Base-by-base conservation (phyloP, 148 eudicot species). In the Tetragonia tetragonoides region DNA sequence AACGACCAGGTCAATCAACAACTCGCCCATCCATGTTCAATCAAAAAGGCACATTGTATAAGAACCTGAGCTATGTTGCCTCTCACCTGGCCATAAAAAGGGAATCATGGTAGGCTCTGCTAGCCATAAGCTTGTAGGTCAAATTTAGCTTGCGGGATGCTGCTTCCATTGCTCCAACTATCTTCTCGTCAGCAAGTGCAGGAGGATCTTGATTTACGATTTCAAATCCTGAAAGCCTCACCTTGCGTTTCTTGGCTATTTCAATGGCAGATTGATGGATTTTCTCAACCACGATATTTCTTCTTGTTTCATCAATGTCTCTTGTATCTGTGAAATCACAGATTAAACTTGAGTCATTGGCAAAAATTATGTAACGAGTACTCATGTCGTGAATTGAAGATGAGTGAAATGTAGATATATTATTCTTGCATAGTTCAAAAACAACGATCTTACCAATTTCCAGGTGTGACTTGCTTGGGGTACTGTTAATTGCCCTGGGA, bases 101-200 rank as follows among this genome's bases (percentile, higher is more conserved):
- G 7, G 99, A 95, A 87, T 95, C 99, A 57, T 95, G 99, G 83
- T 95, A 95, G 57, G 99, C 99, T 83, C 99, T 87, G 89, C 99
- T 95, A 69, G 93, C 94, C 99, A 95, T 95, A 83, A 86, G 83
- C 83, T 93, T 93, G 81, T 91, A 80, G 57, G 86, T 54, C 84
- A 95, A 82, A 18, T 91, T 89, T 17, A 95, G 86, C 84, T 92
- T 94, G 70, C 77, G 78, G 6, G 91, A 86, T 59, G 99, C 91
- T 70, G 86, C 88, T 91, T 91, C 92, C 86, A 92, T 87, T 56
- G 97, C 97, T 70, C 68, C 80, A n/a, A 85, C 88, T 67, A 95
- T 87, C 11, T 81, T 87, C 53, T 85, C 86, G 20, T 91, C 92
- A 56, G 97, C 91, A 79, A 79, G 85, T 23, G 99, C 97, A 8